phyloP scores from a whole-genome alignment of 768 basidiomycete genomes.

The Daedaleopsis sinensis region DNA sequence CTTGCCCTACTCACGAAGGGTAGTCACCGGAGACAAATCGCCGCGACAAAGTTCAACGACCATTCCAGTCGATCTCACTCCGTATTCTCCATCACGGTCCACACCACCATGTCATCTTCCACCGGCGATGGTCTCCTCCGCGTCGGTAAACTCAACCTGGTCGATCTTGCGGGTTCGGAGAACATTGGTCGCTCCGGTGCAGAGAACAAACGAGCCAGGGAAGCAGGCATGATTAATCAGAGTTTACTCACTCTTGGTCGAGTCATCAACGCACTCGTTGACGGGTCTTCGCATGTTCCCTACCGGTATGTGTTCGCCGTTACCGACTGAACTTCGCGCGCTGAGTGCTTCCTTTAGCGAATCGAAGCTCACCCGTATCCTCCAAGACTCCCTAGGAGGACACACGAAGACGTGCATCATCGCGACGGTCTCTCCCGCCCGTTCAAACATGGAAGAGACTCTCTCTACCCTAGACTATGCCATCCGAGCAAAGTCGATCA shows the following conservation, averaged over 20 bases:
- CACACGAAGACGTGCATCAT: constrained; percentile 97
- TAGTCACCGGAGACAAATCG: constrained; percentile 88
- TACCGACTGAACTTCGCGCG: background rate
- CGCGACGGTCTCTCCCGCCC: constrained; percentile 92
- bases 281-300: constrained; percentile 88
- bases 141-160: constrained; percentile 95
- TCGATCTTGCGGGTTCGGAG: constrained; percentile 96
- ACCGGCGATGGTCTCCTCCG: constrained; percentile 88
- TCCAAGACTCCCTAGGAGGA: constrained; percentile 99
- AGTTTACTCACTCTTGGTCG: constrained; percentile 94
- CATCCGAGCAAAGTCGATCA: constrained; percentile 91
- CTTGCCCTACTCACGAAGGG: constrained; percentile 86
- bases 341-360: constrained; percentile 56
- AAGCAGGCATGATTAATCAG: constrained; percentile 99
- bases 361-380: constrained; percentile 94
- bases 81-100: constrained; percentile 94
- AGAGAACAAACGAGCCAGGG: constrained; percentile 90
- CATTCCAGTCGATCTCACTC: constrained; percentile 97
- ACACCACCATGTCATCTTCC: constrained; percentile 79
- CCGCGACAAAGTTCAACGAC: constrained; percentile 97
- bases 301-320: constrained; percentile 65
- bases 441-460: constrained; percentile 95
- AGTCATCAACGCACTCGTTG: constrained; percentile 95
- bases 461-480: constrained; percentile 98
- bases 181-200: constrained; percentile 96